These are phyloP conservation scores for Forsythia viridissima DNA, from an alignment of 257 asterid genomes.

Conservation along the genomic window DNA sequence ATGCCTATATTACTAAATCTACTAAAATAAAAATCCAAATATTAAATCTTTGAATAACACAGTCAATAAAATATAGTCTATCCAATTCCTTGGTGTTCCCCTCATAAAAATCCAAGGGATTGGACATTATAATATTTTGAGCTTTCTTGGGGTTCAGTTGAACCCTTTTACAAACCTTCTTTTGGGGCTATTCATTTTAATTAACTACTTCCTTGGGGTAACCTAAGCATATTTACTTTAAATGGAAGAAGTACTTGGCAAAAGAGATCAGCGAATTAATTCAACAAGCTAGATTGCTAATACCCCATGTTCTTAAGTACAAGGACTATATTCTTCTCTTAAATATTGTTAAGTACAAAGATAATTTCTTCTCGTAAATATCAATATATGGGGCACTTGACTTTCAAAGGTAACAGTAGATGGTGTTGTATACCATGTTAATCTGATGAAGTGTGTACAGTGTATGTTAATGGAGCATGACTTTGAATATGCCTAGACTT, in stretches of 20 bases:
- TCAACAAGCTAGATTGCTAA: background rate
- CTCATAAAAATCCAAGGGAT: background rate
- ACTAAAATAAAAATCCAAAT: background rate
- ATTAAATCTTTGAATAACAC: background rate
- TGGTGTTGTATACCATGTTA: background rate
- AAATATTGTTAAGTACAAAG: background rate
- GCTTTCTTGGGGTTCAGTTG: background rate
- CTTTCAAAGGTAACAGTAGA: background rate
- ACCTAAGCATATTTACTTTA: background rate
- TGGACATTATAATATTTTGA: background rate
- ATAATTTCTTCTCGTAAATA: background rate
- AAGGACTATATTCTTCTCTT: background rate
- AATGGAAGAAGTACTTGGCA: background rate
- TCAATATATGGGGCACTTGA: background rate
- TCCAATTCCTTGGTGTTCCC: background rate
- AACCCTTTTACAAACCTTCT: background rate
- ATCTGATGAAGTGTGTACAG: background rate
- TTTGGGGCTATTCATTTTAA: background rate
- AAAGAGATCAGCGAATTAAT: background rate
- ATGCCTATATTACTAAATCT: background rate
- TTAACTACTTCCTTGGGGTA: background rate
- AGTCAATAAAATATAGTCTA: background rate
- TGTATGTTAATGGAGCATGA: too few species aligned
- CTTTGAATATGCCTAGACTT: background rate
- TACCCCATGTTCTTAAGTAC: background rate